Base-by-base conservation (phyloP, 768 basidiomycete species). In the Lactifluus echinatus region DNA sequence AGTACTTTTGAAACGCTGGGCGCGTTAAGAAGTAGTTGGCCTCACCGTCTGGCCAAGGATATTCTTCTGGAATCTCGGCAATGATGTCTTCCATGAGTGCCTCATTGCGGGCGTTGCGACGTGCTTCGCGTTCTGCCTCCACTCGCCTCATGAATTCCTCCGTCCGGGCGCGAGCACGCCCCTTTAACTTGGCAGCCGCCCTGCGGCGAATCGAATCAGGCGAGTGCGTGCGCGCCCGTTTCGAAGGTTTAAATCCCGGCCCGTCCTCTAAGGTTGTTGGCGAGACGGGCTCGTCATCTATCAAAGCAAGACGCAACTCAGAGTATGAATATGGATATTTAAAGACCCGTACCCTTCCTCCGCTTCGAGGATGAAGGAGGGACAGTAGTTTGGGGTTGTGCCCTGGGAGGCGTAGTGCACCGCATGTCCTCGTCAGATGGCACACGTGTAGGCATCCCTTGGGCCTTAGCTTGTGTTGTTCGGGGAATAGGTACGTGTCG, bases 171-270 rank as follows among this genome's bases (percentile, higher is more conserved):
- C 70, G 74, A 54, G 78, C 74, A 15, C 76, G 72, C 50, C 71
- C 73, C 3, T 61, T 56, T 37, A 70, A 71, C 46, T 71, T 75
- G 11, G 71, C 66, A 31, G 72, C 71, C 3, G 75, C 54, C 29
- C 70, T 71, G n/a, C 71, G 75, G 62, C 71, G 73, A 19, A 68
- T 64, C 42, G 71, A 62, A 31, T 66, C 64, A 15, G 79, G 79
- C 23, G 83, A 77, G 2, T 70, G 64, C 0, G 75, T 82, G 51
- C 84, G 75, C 26, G 73, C 72, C 14, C 82, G 77, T 65, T 85
- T 85, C 21, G 65, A 63, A 10, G 62, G 37, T 29, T 61, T 63
- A 21, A 55, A 59, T 8, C 10, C 11, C 4, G 17, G 17, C 21
- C 46, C 26, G 40, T 29, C 47, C 11, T 54, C 52, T 8, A 10